Evolutionary conservation across 768 basidiomycete species (phyloP).

Genomic region (Peribolospora kevripleyi): DNA sequence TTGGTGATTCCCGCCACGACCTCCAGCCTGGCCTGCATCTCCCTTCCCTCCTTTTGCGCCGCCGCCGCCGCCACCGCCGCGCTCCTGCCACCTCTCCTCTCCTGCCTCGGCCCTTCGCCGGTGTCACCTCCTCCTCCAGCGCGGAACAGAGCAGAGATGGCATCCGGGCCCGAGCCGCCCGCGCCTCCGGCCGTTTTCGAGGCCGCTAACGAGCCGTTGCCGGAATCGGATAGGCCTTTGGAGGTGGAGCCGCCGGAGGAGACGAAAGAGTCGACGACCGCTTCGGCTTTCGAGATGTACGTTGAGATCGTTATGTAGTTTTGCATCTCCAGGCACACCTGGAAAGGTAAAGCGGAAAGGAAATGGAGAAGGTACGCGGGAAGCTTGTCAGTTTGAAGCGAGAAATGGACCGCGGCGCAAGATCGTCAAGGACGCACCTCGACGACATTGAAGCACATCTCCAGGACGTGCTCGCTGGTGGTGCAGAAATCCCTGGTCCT

Average conservation of each 20-base stretch:
- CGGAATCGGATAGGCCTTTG: too few species aligned
- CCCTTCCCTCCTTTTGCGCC: conserved; percentile 34
- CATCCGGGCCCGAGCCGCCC: too few species aligned
- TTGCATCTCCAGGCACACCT: conserved; percentile 65
- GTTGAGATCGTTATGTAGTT: conserved; percentile 68
- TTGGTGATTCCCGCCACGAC: conserved; percentile 55
- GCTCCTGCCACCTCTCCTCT: conserved; percentile 15
- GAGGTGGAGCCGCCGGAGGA: not conserved
- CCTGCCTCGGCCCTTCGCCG: not conserved
- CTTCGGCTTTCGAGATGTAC: conserved; percentile 92
- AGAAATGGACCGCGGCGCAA: not conserved
- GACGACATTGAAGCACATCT: conserved; percentile 39
- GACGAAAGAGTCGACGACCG: conserved; percentile 43
- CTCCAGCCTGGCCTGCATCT: conserved; percentile 51
- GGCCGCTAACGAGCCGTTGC: too few species aligned
- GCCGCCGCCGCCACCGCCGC: conserved; percentile 17
- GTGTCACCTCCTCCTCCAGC: not conserved
- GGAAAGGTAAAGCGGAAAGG: not conserved
- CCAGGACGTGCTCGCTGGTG: conserved; percentile 71
- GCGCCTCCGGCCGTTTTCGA: too few species aligned
- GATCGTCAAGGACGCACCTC: conserved; percentile 16
- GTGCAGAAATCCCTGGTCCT: conserved; percentile 83
- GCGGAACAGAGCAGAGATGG: too few species aligned
- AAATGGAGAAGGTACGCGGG: not conserved
- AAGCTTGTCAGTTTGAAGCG: not conserved